Evolutionary conservation across 2,329 filamentous ascomycete species (phyloP).

Genomic region (Endoconidiophora polonica): DNA sequence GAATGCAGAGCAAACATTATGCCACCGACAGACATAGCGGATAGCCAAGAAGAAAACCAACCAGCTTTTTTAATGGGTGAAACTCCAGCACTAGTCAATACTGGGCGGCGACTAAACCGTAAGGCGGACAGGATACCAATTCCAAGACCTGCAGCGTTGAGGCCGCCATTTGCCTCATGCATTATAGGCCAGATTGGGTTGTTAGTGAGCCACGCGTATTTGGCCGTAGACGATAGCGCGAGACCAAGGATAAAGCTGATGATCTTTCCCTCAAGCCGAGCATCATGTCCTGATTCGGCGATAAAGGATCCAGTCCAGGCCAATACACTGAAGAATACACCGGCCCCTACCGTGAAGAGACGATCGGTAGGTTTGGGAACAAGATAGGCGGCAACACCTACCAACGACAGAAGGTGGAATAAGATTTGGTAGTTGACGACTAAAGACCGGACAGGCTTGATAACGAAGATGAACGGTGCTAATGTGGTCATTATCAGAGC

Average conservation of each 20-base stretch:
- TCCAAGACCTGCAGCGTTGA: conserved; percentile 68
- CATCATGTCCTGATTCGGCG: conserved; percentile 56
- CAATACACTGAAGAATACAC: conserved; percentile 62
- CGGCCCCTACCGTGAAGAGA: conserved; percentile 67
- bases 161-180: conserved; percentile 76
- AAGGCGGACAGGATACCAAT: conserved; percentile 62
- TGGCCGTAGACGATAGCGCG: conserved; percentile 70
- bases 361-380: conserved; percentile 56
- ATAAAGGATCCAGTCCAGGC: conserved; percentile 73
- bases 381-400: conserved; percentile 64
- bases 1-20: conserved; percentile 84
- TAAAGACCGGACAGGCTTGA: conserved; percentile 49
- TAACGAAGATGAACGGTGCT: conserved; percentile 63
- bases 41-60: conserved; percentile 30
- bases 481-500: conserved; percentile 70
- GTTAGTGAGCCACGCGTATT: conserved; percentile 87
- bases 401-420: conserved; percentile 60
- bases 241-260: conserved; percentile 69
- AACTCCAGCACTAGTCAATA: conserved; percentile 26
- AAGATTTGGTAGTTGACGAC: conserved; percentile 52
- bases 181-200: conserved; percentile 96
- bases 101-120: conserved; percentile 53
- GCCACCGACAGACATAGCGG: conserved; percentile 64
- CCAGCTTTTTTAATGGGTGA: conserved; percentile 35
- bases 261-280: conserved; percentile 64